Evolutionary conservation across 345 rosid species (phyloP).

Genomic region (Cardamine chenopodiifolia): DNA sequence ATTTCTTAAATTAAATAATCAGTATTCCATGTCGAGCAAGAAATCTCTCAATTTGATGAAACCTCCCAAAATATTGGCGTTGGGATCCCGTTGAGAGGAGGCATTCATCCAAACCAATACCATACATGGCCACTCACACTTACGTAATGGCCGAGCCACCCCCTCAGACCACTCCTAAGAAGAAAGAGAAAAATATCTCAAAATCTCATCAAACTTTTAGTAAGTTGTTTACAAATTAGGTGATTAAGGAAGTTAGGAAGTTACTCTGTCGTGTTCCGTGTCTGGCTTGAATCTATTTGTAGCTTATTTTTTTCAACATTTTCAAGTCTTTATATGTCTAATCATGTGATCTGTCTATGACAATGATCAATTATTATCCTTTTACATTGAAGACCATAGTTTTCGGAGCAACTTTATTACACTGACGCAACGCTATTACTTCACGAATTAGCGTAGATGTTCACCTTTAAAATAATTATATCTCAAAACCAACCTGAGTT

Average conservation of each 20-base stretch:
- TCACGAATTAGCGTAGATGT: background rate
- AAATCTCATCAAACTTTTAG: background rate
- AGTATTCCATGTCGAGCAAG: no score
- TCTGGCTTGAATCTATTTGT: slow-evolving; percentile 9
- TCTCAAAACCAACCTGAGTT: background rate
- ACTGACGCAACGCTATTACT: background rate
- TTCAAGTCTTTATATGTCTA: background rate
- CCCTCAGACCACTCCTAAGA: background rate
- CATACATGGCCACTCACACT: no score
- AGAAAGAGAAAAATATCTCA: background rate
- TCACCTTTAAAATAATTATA: background rate
- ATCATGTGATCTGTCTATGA: background rate
- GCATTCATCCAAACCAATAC: no score
- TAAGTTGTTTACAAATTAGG: slow-evolving; percentile 1
- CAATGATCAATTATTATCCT: background rate
- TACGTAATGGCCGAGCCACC: background rate
- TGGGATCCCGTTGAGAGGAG: background rate
- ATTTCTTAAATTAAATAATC: no score
- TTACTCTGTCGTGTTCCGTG: slow-evolving; percentile 12
- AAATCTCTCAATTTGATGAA: background rate
- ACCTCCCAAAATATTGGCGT: background rate
- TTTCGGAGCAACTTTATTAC: background rate
- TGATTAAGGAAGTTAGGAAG: slow-evolving; percentile 15
- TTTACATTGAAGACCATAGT: background rate
- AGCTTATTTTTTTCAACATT: background rate